A percentile compares a stretch with the other conserved stretches of the same genome.
Conservation (phyloP, 495 filamentous ascomycete genomes). For the Podospora pseudopauciseta region DNA sequence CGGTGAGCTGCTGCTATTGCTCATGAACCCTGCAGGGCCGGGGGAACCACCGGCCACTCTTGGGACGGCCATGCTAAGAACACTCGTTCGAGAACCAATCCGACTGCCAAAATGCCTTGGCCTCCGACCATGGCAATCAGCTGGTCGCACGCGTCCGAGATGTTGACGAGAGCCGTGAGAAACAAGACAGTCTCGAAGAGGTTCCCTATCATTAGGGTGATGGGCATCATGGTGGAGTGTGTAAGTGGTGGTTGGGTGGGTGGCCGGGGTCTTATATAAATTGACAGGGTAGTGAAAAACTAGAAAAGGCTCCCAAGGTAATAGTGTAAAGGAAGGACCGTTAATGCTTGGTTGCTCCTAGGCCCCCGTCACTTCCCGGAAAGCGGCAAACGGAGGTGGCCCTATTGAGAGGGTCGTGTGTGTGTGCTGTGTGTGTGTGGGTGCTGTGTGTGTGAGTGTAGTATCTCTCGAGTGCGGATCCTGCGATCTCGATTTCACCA, state of each 20-base stretch:
- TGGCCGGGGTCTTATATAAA: not conserved
- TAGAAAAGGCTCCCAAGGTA: not conserved
- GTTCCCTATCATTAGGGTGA: constrained; percentile 14
- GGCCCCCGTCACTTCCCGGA: not conserved
- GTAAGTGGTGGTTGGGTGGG: not conserved
- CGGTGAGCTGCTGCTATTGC: not conserved
- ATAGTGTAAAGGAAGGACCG: not conserved
- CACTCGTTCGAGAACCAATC: constrained; percentile 18
- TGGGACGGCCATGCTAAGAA: constrained; percentile 14
- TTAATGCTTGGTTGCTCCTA: not conserved
- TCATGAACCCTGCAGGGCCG: not conserved
- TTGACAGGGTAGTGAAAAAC: not conserved
- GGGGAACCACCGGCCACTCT: not conserved
- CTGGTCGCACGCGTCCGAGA: constrained; percentile 15
- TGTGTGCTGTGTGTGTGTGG: not conserved
- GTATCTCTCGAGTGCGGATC: not conserved
- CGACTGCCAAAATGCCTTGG: constrained; percentile 6
- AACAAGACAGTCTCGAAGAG: constrained; percentile 22
- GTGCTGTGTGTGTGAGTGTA: not conserved
- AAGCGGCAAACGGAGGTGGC: not conserved
- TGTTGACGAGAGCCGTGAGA: constrained; percentile 16
- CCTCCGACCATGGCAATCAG: constrained; percentile 16
- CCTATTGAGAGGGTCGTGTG: not conserved
- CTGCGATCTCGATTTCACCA: not conserved
- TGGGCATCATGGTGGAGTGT: constrained; percentile 1